Conservation (phyloP, 208 protist genomes). For the Wallacemonas sp. region DNA sequence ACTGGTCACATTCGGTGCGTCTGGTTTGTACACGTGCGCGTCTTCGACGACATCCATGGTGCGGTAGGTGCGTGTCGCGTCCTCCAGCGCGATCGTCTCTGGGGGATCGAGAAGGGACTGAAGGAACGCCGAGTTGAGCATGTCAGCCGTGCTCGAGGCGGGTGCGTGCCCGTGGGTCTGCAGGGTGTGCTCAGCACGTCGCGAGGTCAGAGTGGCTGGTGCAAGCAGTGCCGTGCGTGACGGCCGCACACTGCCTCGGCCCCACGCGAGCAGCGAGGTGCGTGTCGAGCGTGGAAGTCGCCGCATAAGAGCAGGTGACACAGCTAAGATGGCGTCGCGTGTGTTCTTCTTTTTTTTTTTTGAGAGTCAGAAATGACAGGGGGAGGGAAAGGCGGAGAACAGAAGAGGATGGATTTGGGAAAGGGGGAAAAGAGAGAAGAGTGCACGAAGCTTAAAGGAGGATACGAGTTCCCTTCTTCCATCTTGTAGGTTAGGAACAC, state of each 20-base stretch:
- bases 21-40: conserved; percentile 63
- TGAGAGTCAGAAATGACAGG: too few relatives aligned
- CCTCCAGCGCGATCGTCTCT: conserved; percentile 57
- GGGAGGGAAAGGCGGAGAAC: too few relatives aligned
- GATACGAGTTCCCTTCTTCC: too few relatives aligned
- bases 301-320: too few relatives aligned
- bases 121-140: conserved; percentile 46
- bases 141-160: background rate
- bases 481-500: too few relatives aligned
- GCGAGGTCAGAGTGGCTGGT: background rate
- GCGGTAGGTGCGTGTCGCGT: conserved; percentile 75
- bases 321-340: too few relatives aligned
- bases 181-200: too few relatives aligned
- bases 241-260: background rate
- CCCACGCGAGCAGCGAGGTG: background rate
- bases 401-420: too few relatives aligned
- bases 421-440: too few relatives aligned
- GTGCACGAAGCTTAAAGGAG: too few relatives aligned
- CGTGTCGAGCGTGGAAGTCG: background rate
- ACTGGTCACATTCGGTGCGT: conserved; percentile 43
- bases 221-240: background rate
- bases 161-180: too few relatives aligned
- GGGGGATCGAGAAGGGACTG: conserved; percentile 60
- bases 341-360: too few relatives aligned
- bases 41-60: conserved; percentile 83